phyloP scores from a whole-genome alignment of 2,329 filamentous ascomycete species.

The Aspergillus quadrilineatus region DNA sequence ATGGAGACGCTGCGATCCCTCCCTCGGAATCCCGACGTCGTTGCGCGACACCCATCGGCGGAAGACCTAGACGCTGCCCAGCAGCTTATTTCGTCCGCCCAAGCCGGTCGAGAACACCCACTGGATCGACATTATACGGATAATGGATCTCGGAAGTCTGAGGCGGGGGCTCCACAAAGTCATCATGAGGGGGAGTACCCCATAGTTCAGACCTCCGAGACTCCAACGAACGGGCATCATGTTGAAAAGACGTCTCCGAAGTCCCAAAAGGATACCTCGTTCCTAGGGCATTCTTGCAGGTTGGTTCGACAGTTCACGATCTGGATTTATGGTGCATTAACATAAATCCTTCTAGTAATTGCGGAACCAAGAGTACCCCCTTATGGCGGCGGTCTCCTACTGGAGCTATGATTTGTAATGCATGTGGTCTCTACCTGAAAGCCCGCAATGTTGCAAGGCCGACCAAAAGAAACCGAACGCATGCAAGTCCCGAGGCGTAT shows the following conservation, averaged over 20 bases:
- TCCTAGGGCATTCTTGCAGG: conserved; percentile 45
- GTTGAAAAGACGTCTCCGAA: conserved; percentile 37
- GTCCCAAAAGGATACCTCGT: conserved; percentile 38
- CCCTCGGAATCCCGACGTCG: conserved; percentile 29
- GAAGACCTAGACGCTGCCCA: conserved; percentile 50
- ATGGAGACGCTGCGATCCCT: conserved; percentile 39
- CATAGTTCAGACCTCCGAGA: conserved; percentile 20
- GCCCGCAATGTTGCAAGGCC: conserved; percentile 88
- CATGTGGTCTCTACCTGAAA: conserved; percentile 91
- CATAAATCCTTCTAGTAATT: conserved; percentile 65
- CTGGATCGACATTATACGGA: conserved; percentile 29
- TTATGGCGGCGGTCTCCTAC: conserved; percentile 91
- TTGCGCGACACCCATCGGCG: conserved; percentile 45
- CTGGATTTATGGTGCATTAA: conserved; percentile 1
- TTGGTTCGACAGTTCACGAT: conserved; percentile 21
- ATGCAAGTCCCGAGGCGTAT: conserved; percentile 41
- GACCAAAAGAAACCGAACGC: conserved; percentile 75
- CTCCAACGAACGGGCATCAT: conserved; percentile 13
- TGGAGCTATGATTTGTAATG: conserved; percentile 95
- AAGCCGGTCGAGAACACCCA: conserved; percentile 41
- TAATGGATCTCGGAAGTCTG: conserved; percentile 17
- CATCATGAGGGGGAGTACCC: conserved; percentile 19
- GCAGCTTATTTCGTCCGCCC: conserved; percentile 49
- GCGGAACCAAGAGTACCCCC: conserved; percentile 87
- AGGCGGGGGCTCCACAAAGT: conserved; percentile 17